Evolutionary conservation across 805 yeast species (phyloP).

Genomic region (Kluyveromyces wickerhamii): DNA sequence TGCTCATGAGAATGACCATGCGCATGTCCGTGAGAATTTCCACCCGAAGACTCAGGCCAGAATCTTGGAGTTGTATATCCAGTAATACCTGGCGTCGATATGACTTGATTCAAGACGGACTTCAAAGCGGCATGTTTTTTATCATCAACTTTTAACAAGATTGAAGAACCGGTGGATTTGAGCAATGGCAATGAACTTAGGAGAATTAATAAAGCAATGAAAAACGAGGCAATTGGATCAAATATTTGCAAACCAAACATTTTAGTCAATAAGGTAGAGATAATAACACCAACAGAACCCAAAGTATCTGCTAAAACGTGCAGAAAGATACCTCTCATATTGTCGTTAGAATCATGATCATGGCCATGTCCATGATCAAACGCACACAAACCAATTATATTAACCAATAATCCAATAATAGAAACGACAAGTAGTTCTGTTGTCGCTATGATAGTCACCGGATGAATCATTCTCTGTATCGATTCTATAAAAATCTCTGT

Average conservation of each 20-base stretch:
- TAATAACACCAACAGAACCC: constrained; percentile 95
- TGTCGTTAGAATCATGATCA: constrained; percentile 40
- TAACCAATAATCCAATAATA: constrained; percentile 74
- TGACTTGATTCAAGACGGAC: constrained; percentile 57
- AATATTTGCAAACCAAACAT: constrained; percentile 61
- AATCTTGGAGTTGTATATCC: constrained; percentile 86
- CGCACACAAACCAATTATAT: constrained; percentile 87
- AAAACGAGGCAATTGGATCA: constrained; percentile 87
- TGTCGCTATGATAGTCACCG: constrained; percentile 70
- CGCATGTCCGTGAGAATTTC: constrained; percentile 19
- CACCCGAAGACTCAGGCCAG: constrained; percentile 54
- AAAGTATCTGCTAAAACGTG: constrained; percentile 93
- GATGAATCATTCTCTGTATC: constrained; percentile 67
- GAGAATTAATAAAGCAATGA: constrained; percentile 76
- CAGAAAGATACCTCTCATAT: constrained; percentile 89
- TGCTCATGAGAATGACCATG: constrained; percentile 29
- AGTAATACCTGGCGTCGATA: constrained; percentile 67
- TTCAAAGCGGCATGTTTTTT: constrained; percentile 57
- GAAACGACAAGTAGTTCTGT: constrained; percentile 82
- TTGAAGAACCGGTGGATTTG: constrained; percentile 66
- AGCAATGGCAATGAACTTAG: constrained; percentile 78
- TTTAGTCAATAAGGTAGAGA: constrained; percentile 74
- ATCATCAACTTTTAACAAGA: constrained; percentile 53
- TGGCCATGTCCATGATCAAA: constrained; percentile 74
- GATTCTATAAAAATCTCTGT: constrained; percentile 86